Base-by-base conservation (phyloP, 192 early-diverging fungal genomes). In the Umbelopsis sp. region DNA sequence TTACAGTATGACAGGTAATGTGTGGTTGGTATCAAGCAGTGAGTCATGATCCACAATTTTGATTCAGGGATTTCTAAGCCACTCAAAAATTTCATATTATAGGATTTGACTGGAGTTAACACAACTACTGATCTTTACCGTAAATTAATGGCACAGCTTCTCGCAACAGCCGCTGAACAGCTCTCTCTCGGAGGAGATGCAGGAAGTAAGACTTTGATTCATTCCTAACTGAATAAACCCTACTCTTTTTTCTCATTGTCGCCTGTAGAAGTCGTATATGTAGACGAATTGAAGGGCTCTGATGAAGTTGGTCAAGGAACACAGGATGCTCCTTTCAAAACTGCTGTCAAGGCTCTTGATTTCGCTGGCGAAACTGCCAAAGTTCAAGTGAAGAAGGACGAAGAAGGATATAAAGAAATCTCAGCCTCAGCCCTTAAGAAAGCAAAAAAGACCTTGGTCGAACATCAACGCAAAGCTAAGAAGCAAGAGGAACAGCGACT, bases 401-500 rank as follows among this genome's bases (percentile, higher is more conserved):
- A 85, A n/a, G 89, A 91, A 51, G 90, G 85, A 21, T 97, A 84
- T 78, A 83, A 82, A 50, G 85, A 89, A 52, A 91, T 94, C 75
- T 92, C 95, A n/a, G 90, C 88, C 38, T 87, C 96, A 54, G 95
- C 93, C 10, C 75, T 97, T 65, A 99, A 99, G 86, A 99, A 98
- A 80, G 92, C 92, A 8, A 88, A 91, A 73, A 93, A 92, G 81
- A 83, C 83, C 34, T 79, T 90, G 69, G 90, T 84, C 54, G 81
- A 86, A 50, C 76, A 85, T 21, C 68, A 81, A 67, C 90, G 87
- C 80, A 95, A 95, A 86, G 88, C 87, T 36, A 87, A 90, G 83
- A 97, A 97, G 87, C 76, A 85, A 49, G 88, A 90, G 26, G 95
- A 92, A 78, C 90, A 95, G 79, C 81, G 79, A 29, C 82, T 84